phyloP scores from a whole-genome alignment of 2,329 filamentous ascomycete genomes.

The Aaosphaeria pasadenensis region DNA sequence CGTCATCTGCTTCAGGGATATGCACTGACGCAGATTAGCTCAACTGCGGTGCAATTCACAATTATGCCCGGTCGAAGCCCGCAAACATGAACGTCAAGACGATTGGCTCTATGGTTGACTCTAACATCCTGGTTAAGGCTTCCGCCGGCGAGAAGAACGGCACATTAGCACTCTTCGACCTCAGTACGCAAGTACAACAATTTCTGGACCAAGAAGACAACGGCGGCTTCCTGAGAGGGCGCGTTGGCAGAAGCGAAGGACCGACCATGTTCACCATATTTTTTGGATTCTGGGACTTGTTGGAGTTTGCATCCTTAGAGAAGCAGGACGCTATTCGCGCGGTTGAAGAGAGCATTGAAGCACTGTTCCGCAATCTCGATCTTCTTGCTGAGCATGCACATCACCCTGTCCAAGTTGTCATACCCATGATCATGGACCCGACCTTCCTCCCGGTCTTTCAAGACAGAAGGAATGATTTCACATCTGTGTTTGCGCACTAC shows the following conservation, averaged over 20 bases:
- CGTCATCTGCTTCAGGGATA: not conserved
- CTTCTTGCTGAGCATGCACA: conserved; percentile 24
- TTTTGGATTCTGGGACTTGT: conserved; percentile 37
- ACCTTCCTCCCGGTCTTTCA: conserved; percentile 35
- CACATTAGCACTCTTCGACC: conserved; percentile 25
- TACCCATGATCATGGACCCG: conserved; percentile 32
- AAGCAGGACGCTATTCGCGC: conserved; percentile 24
- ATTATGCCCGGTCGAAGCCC: conserved; percentile 34
- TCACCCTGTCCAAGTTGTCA: conserved; percentile 23
- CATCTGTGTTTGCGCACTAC: conserved; percentile 24
- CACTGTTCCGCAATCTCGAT: conserved; percentile 33
- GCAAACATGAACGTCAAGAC: conserved; percentile 11
- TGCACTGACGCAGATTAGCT: conserved; percentile 28
- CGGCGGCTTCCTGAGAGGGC: conserved; percentile 17
- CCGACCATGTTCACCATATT: conserved; percentile 36
- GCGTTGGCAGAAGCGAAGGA: conserved; percentile 18
- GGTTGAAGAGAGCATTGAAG: conserved; percentile 30
- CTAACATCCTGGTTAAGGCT: conserved; percentile 25
- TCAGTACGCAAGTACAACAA: conserved; percentile 36
- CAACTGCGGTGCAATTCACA: conserved; percentile 33
- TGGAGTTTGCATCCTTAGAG: conserved; percentile 29
- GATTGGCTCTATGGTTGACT: conserved; percentile 29
- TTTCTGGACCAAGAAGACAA: conserved; percentile 28
- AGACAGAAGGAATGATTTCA: conserved; percentile 16
- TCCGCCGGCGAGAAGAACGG: conserved; percentile 15